Evolutionary conservation across 495 filamentous ascomycete genomes (phyloP).

Genomic region (Penicillium steckii): DNA sequence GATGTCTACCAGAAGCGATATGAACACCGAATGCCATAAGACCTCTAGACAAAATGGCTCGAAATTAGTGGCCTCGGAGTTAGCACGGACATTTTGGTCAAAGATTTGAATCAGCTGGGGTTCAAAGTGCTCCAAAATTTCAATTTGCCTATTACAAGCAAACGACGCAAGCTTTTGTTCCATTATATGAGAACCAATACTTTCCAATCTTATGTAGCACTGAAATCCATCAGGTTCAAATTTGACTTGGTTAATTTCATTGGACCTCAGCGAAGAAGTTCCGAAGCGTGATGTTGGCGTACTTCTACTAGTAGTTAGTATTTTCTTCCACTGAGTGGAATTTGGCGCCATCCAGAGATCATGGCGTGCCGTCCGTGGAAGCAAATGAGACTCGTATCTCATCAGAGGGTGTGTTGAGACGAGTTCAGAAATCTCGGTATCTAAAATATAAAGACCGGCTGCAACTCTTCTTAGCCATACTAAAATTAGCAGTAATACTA

Average conservation of each 20-base stretch:
- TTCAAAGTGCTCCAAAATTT: background rate
- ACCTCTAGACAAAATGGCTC: conserved; percentile 25
- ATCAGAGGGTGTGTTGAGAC: conserved; percentile 31
- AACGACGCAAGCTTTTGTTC: background rate
- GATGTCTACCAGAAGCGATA: conserved; percentile 26
- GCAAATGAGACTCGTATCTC: conserved; percentile 6
- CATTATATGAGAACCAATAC: background rate
- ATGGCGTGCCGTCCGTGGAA: conserved; percentile 12
- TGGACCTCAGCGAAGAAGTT: background rate
- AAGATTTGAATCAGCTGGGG: background rate
- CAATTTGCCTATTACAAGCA: background rate
- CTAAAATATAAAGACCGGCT: conserved; percentile 25
- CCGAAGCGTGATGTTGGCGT: background rate
- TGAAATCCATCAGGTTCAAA: background rate
- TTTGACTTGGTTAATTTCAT: background rate
- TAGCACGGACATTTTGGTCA: background rate
- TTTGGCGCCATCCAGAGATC: conserved; percentile 24
- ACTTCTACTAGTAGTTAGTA: background rate
- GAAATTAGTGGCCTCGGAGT: background rate
- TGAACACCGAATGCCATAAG: conserved; percentile 35
- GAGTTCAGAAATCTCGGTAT: conserved; percentile 32
- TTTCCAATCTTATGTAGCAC: conserved; percentile 4
- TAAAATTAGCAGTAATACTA: background rate
- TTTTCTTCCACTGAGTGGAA: conserved; percentile 6
- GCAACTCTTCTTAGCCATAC: background rate